Base-by-base conservation (phyloP, 2,329 filamentous ascomycete species). In the Ophiostoma populinum region DNA sequence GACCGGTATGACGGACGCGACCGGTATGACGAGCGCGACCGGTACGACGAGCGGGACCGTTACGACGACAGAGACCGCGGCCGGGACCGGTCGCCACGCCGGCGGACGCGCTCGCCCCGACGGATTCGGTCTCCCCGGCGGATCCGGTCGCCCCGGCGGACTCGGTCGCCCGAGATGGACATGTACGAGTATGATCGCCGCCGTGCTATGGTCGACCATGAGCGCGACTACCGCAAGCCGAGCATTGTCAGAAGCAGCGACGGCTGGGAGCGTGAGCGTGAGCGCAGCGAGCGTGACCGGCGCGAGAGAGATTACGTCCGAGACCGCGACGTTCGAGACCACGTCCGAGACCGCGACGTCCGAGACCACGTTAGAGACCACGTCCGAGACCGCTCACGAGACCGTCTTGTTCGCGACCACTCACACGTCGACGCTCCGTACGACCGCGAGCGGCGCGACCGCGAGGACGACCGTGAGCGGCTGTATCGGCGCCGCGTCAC, bases 111-210 rank as follows among this genome's bases (percentile, higher is more conserved):
- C n/a, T n/a, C n/a, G n/a, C n/a, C n/a, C n/a, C n/a, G n/a, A n/a
- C n/a, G n/a, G n/a, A n/a, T n/a, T n/a, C n/a, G n/a, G n/a, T n/a
- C n/a, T n/a, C 22, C 17, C 4, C 21, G 13, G 6, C 66, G 68
- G 61, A 72, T 77, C 56, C 63, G 70, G n/a, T 35, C 33, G 10
- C 18, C 25, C 13, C 24, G 22, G 9, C 32, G 26, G 12, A 16
- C 27, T 6, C n/a, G 85, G 48, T 86, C 79, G 47, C 86, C 85
- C n/a, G 90, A 95, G 55, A 71, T 73, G 39, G 86, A 98, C 58
- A 73, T 82, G 15, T 98, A 98, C 55, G 90, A 95, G 56, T 90
- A 86, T 40, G 90, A 98, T 52, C 75, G 90, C 45, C 79, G 85
- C 49, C 90, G 87, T 55, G 87, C 87, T 28, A 86, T 90, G 51